Conservation (phyloP, 805 yeast genomes). For the Barnettozyma californica region DNA sequence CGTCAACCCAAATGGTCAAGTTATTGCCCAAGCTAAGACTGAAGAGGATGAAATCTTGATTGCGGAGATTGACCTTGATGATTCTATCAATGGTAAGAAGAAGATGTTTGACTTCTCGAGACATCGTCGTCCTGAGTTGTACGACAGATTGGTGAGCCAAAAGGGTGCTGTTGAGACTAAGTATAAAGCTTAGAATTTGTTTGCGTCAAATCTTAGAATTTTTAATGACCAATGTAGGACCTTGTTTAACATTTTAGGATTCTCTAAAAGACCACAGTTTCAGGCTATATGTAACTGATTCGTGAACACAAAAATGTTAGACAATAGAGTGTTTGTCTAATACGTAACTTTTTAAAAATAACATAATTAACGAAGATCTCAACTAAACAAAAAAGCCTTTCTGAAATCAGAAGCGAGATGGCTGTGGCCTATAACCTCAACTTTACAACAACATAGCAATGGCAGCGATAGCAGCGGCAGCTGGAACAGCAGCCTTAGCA, state of each 20-base stretch:
- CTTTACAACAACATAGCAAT: constrained; percentile 14
- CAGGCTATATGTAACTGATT: too few relatives aligned
- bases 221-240: neutral
- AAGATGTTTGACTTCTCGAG: constrained; percentile 34
- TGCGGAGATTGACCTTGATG: constrained; percentile 33
- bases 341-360: too few relatives aligned
- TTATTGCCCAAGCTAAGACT: constrained; percentile 30
- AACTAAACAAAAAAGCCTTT: neutral
- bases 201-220: neutral
- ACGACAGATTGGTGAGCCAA: constrained; percentile 25
- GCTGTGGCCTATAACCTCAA: neutral
- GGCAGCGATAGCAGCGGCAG: constrained; percentile 17
- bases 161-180: constrained; percentile 25
- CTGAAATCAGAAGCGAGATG: neutral
- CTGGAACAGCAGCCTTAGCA: constrained; percentile 17
- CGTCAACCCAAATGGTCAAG: constrained; percentile 33
- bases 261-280: too few relatives aligned
- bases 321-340: too few relatives aligned
- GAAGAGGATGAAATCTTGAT: constrained; percentile 30
- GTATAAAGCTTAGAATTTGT: constrained; percentile 2
- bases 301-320: too few relatives aligned
- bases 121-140: constrained; percentile 34
- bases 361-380: neutral
- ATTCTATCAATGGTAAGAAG: constrained; percentile 30
- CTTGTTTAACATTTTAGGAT: too few relatives aligned